Base-by-base conservation (phyloP, 495 filamentous ascomycete genomes). In the Penicillium pulvis region DNA sequence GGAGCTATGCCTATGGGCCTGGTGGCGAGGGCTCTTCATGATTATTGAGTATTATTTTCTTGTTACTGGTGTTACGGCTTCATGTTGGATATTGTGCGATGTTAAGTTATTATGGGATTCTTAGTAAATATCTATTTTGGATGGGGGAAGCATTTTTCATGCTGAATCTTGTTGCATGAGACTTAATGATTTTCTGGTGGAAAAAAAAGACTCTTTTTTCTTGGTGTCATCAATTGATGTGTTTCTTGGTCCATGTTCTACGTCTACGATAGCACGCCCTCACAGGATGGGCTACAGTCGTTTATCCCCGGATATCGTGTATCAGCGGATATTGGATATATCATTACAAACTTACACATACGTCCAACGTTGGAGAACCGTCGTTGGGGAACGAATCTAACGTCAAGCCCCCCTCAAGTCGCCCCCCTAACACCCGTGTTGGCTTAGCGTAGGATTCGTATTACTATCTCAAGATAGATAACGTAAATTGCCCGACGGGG, bases 11-110 rank as follows among this genome's bases (percentile, higher is more conserved):
- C 67, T 23, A 44, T 70, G 8, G 53, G 62, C 23, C 54, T 68
- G 36, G 67, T 70, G n/a, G 62, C 67, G 19, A 58, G 67, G 54
- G 65, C 65, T 19, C 47, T 70, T 19, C 67, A 70, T 57, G 67
- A 70, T 57, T 65, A 58, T 41, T 70, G 30, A 65, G 20, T 26
- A 26, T 8, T 17, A 2, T 3, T 39, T 55, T 46, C 28, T 36
- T 46, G 3, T 46, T 16, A 47, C n/a, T 26, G 42, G 26, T 16
- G 11, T 47, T 28, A 14, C 30, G 45, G 45, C 23, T 20, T 49
- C 31, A 10, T 14, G 24, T 12, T 47, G 39, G 39, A 41, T 41
- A 3, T n/a, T 41, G 9, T 41, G 39, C 39, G 33, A 11, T 36
- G 16, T 41, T 17, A 41, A 17, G 39, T 41, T 41, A 16, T 41